Evolutionary conservation across 1,139 yeast species (phyloP).

Genomic region (Saccharomycopsis hybrid): DNA sequence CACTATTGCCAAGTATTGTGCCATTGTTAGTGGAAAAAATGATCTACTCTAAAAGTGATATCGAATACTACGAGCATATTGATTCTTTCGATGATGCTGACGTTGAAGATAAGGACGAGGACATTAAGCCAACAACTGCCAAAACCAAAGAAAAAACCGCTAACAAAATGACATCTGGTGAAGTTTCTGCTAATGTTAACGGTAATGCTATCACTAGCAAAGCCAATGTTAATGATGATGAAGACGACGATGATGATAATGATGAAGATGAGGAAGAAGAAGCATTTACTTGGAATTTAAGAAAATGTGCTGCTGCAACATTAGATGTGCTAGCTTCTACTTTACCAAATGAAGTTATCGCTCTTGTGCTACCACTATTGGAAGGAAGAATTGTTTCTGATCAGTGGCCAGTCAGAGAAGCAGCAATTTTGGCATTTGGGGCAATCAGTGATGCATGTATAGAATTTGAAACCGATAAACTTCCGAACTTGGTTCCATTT

Average conservation of each 20-base stretch:
- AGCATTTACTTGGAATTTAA: conserved; percentile 76
- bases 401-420: conserved; percentile 88
- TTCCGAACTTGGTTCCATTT: conserved; percentile 80
- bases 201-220: too few species aligned
- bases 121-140: conserved; percentile 72
- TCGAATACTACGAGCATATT: conserved; percentile 55
- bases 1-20: conserved; percentile 54
- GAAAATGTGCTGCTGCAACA: conserved; percentile 94
- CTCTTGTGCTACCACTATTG: conserved; percentile 65
- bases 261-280: conserved; percentile 60
- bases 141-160: conserved; percentile 46
- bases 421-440: conserved; percentile 89
- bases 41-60: conserved; percentile 84
- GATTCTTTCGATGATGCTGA: conserved; percentile 66
- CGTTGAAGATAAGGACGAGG: conserved; percentile 77
- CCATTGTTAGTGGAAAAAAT: conserved; percentile 75
- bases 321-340: conserved; percentile 71
- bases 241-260: conserved; percentile 51
- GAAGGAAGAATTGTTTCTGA: conserved; percentile 61
- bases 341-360: conserved; percentile 62
- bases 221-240: conserved; percentile 33
- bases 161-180: conserved; percentile 16
- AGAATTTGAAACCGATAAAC: conserved; percentile 60
- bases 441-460: conserved; percentile 90
- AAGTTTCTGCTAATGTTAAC: conserved; percentile 16